A percentile compares a stretch with the other conserved stretches of the same genome.
phyloP scores from a whole-genome alignment of 78 protist species.

The Dictyostelium discoideum region DNA sequence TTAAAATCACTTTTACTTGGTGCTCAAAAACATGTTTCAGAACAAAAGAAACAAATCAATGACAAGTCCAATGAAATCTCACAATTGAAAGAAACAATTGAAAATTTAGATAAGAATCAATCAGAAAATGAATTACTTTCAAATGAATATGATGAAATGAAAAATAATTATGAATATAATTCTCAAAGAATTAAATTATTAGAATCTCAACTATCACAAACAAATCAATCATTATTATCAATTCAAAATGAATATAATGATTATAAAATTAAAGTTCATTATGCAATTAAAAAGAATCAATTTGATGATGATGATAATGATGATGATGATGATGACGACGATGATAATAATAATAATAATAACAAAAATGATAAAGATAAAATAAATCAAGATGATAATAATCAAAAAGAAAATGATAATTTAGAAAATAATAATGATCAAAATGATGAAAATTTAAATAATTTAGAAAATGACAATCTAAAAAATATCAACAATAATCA shows the following conservation, averaged over 20 bases:
- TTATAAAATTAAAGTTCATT: conserved; percentile 44
- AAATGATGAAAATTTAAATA: neutral
- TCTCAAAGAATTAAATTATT: conserved; percentile 21
- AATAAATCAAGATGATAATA: neutral
- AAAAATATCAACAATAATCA: neutral
- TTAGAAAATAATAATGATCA: neutral
- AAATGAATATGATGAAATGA: conserved; percentile 51
- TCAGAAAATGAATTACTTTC: neutral
- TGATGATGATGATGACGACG: neutral
- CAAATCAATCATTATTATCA: neutral
- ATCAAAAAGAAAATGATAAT: neutral
- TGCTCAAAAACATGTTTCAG: conserved; percentile 66
- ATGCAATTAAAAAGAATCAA: conserved; percentile 29
- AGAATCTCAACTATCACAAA: conserved; percentile 21
- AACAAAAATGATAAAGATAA: neutral
- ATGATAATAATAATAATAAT: neutral
- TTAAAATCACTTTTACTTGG: conserved; percentile 38
- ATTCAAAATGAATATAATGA: conserved; percentile 40
- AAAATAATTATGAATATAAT: conserved; percentile 25
- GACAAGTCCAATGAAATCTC: conserved; percentile 35
- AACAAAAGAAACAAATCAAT: conserved; percentile 32
- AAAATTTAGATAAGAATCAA: neutral
- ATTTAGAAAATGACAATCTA: neutral
- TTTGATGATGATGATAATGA: neutral
- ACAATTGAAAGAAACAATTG: neutral